Base-by-base conservation (phyloP, 2,329 filamentous ascomycete genomes). In the Bipolaris gigantea region DNA sequence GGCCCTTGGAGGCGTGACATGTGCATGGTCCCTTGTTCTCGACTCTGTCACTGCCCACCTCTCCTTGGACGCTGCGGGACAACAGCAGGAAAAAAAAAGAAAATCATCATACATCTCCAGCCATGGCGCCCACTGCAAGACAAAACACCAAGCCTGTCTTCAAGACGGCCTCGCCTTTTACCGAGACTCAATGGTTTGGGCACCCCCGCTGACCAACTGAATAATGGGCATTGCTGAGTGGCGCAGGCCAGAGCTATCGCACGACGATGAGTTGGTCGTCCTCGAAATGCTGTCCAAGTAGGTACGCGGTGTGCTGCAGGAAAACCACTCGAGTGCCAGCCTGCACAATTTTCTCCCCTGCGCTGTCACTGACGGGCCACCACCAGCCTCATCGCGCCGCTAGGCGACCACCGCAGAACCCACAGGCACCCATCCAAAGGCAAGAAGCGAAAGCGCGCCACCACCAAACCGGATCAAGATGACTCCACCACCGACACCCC, bases 261-360 rank as follows among this genome's bases (percentile, higher is more conserved):
- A 75, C 16, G 76, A 83, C 44, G 79, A 89, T 48, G 85, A 89
- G 70, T 81, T 86, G 47, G 78, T 80, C 4, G 86, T 89, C 34
- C 68, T 89, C 9, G 85, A 89, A 58, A 76, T 90, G 44, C 77
- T 89, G 5, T 88, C 83, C 81, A 82, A 78, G 87, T 89, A 79
- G 63, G 76, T 73, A 57, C 43, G 57, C 56, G 47, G 39, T 30
- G 40, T 16, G 25, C 40, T 43, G 40, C 27, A 30, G 25, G 25
- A 15, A 30, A 13, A 43, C 15, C 16, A 13, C 15, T 44, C 21
- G 15, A 10, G 32, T 33, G 15, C 45, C 35, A 48, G 35, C 48
- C 33, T 33, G 23, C 10, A 23, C 44, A 48, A 25, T 23, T 33
- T 18, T 19, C n/a, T 3, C 27, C 27, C 27, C 30, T 30, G 30